phyloP scores from a whole-genome alignment of 805 yeast genomes.

The Komagataella pseudopastoris region DNA sequence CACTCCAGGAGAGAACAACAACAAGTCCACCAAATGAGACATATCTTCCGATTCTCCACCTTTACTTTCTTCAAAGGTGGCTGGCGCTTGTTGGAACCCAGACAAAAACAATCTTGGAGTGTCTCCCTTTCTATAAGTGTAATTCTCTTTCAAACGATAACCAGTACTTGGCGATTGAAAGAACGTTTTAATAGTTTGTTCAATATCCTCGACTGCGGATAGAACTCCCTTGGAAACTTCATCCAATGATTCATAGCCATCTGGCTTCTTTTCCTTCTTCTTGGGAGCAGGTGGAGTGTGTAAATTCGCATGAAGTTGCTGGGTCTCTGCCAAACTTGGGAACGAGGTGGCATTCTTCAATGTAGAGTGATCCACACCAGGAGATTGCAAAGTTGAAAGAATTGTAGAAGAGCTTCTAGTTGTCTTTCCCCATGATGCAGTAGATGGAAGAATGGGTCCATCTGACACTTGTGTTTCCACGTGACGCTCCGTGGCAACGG shows the following conservation, averaged over 20 bases:
- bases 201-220: conserved; percentile 12
- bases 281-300: conserved; percentile 7
- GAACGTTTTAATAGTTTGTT: conserved; percentile 10
- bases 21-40: conserved; percentile 15
- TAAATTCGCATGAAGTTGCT: neutral
- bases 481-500: conserved; percentile 2
- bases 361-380: neutral
- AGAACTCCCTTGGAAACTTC: conserved; percentile 10
- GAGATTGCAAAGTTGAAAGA: conserved; percentile 4
- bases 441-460: conserved; percentile 39
- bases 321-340: conserved; percentile 38
- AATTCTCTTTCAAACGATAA: neutral
- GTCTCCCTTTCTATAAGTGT: neutral
- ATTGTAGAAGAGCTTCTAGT: conserved; percentile 15
- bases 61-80: neutral
- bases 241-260: conserved; percentile 8
- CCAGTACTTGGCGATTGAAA: conserved; percentile 5
- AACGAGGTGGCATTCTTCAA: conserved; percentile 38
- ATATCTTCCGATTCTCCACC: conserved; percentile 9
- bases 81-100: neutral
- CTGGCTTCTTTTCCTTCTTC: conserved; percentile 11
- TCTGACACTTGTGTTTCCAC: conserved; percentile 6
- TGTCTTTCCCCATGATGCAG: conserved; percentile 53
- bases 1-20: conserved; percentile 17
- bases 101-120: neutral